phyloP scores from a whole-genome alignment of 371 early-diverging fungal genomes.

The Apophysomyces trapeziformis region DNA sequence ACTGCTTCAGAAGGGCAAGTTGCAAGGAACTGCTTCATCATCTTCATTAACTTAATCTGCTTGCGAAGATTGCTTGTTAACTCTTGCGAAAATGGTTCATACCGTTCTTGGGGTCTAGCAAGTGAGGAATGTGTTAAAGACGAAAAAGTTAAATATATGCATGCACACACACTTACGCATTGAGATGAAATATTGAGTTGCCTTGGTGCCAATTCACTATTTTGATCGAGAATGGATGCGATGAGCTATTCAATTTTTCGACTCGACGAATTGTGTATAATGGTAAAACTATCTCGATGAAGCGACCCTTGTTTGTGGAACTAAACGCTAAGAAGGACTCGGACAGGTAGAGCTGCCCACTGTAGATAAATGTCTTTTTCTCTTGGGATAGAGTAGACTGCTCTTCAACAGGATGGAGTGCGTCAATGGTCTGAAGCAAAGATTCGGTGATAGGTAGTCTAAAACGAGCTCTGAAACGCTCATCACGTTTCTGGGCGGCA shows the following conservation, averaged over 20 bases:
- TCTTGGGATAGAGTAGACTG: not conserved
- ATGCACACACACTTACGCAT: slow-evolving; percentile 35
- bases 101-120: slow-evolving; percentile 33
- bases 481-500: slow-evolving; percentile 80
- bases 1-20: slow-evolving; percentile 81
- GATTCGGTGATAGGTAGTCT: slow-evolving; percentile 71
- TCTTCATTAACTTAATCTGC: slow-evolving; percentile 77
- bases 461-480: slow-evolving; percentile 75
- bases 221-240: slow-evolving; percentile 51
- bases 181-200: slow-evolving; percentile 52
- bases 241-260: slow-evolving; percentile 67
- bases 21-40: slow-evolving; percentile 79
- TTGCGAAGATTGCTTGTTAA: slow-evolving; percentile 57
- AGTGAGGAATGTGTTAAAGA: not conserved
- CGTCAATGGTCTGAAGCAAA: slow-evolving; percentile 60
- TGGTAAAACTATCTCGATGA: slow-evolving; percentile 79
- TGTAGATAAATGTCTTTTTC: slow-evolving; percentile 19
- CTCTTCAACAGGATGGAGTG: slow-evolving; percentile 45
- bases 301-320: slow-evolving; percentile 54
- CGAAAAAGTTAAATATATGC: not conserved
- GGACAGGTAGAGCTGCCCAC: slow-evolving; percentile 80
- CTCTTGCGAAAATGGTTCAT: slow-evolving; percentile 56
- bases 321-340: slow-evolving; percentile 85
- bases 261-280: slow-evolving; percentile 90
- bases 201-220: slow-evolving; percentile 71